These are phyloP conservation scores for Blastocladiella britannica DNA, from an alignment of 192 early-diverging fungal species.

Conservation along the genomic window DNA sequence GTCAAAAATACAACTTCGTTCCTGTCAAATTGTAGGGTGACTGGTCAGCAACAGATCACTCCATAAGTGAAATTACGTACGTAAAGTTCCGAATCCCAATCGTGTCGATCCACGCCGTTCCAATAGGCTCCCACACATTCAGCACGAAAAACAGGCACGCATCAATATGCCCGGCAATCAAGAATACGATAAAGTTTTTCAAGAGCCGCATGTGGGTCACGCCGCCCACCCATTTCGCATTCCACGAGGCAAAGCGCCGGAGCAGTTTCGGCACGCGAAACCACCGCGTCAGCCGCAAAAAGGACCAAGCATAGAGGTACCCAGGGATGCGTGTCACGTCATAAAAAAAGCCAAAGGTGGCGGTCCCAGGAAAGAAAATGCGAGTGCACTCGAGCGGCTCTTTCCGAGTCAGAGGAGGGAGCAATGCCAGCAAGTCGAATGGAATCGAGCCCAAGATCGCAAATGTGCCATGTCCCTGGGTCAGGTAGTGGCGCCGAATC, in stretches of 20 bases:
- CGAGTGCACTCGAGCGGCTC: not conserved
- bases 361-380: not conserved
- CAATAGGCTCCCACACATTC: not conserved
- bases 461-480: slow-evolving; percentile 1
- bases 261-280: slow-evolving; percentile 6
- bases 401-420: not conserved
- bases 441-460: slow-evolving; percentile 2
- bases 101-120: slow-evolving; percentile 4
- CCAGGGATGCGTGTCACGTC: not conserved
- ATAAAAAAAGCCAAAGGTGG: not conserved
- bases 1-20: no score
- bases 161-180: slow-evolving; percentile 2
- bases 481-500: slow-evolving; percentile 2
- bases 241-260: not conserved
- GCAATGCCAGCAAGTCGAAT: slow-evolving; percentile 3
- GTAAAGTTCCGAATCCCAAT: no score
- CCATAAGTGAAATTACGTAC: no score
- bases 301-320: slow-evolving; percentile 1
- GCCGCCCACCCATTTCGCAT: not conserved
- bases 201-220: slow-evolving; percentile 5
- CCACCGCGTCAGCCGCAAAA: slow-evolving; percentile 8
- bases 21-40: no score
- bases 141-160: slow-evolving; percentile 8
- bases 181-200: slow-evolving; percentile 4
- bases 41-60: no score